Conservation (phyloP, 345 rosid genomes). For the Carallia pectinifolia region DNA sequence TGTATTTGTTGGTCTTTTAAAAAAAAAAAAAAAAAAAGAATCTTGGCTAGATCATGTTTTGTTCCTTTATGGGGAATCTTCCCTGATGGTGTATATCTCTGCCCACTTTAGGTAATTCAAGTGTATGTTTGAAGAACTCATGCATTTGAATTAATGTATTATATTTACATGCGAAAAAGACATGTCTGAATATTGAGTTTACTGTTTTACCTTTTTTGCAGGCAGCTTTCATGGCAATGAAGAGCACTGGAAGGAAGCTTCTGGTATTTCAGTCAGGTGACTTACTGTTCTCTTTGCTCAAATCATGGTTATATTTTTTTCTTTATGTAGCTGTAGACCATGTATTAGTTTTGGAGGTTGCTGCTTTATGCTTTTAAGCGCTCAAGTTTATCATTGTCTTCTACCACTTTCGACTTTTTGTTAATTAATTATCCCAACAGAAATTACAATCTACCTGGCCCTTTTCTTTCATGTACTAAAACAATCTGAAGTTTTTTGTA, state of each 20-base stretch:
- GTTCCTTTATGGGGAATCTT: too few relatives aligned
- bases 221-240: conserved; percentile 96
- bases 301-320: not conserved
- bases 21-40: too few relatives aligned
- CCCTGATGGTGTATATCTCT: not conserved
- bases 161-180: too few relatives aligned
- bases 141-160: not conserved
- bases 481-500: not conserved
- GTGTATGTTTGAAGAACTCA: not conserved
- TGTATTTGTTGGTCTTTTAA: too few relatives aligned
- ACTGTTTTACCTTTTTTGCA: conserved; percentile 26
- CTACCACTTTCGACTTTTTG: too few relatives aligned
- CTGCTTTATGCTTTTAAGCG: not conserved
- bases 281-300: conserved; percentile 15
- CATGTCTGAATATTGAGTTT: not conserved
- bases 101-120: not conserved
- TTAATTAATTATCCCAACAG: too few relatives aligned
- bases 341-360: not conserved
- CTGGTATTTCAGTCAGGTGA: conserved; percentile 95
- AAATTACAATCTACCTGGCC: too few relatives aligned
- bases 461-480: not conserved
- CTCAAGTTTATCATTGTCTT: too few relatives aligned
- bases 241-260: conserved; percentile 92
- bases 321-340: not conserved
- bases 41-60: too few relatives aligned